A percentile compares a stretch with the other conserved stretches of the same genome.
Evolutionary conservation across 208 protist species (phyloP).

Genomic region (Vickermania ingenoplastis): DNA sequence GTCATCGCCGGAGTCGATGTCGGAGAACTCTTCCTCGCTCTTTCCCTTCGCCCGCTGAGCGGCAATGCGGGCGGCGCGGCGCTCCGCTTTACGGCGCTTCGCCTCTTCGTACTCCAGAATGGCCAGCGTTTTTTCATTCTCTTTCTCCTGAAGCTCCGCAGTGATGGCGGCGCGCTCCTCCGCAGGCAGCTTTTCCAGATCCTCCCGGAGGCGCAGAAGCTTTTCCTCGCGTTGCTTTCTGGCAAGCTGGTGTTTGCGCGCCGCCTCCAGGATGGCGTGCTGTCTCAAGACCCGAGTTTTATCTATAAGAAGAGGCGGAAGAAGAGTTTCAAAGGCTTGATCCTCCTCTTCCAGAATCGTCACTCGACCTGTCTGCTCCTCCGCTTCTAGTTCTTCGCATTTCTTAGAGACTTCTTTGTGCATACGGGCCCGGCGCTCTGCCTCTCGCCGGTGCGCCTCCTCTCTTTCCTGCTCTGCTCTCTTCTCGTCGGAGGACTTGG

Average conservation of each 20-base stretch:
- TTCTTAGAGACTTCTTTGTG: slow-evolving; percentile 6
- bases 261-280: slow-evolving; percentile 7
- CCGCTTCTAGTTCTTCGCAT: slow-evolving; percentile 10
- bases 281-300: not conserved
- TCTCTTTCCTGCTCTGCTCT: slow-evolving; percentile 25
- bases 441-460: slow-evolving; percentile 15
- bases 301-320: slow-evolving; percentile 7
- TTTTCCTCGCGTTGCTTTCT: slow-evolving; percentile 19
- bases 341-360: slow-evolving; percentile 15
- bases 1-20: not conserved
- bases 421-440: slow-evolving; percentile 6
- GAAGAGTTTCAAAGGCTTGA: slow-evolving; percentile 3
- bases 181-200: slow-evolving; percentile 8
- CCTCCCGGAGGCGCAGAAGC: slow-evolving; percentile 6
- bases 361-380: slow-evolving; percentile 13
- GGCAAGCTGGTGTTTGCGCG: slow-evolving; percentile 13
- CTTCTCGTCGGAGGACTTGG: slow-evolving; percentile 51
- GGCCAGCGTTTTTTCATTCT: slow-evolving; percentile 9
- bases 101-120: slow-evolving; percentile 13
- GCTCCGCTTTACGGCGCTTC: slow-evolving; percentile 4
- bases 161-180: slow-evolving; percentile 24
- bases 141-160: slow-evolving; percentile 12
- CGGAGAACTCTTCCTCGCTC: slow-evolving; percentile 6
- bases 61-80: slow-evolving; percentile 14
- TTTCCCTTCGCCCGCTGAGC: slow-evolving; percentile 21